Base-by-base conservation (phyloP, 164 flowering plant genomes). In the Magnolia sinica region DNA sequence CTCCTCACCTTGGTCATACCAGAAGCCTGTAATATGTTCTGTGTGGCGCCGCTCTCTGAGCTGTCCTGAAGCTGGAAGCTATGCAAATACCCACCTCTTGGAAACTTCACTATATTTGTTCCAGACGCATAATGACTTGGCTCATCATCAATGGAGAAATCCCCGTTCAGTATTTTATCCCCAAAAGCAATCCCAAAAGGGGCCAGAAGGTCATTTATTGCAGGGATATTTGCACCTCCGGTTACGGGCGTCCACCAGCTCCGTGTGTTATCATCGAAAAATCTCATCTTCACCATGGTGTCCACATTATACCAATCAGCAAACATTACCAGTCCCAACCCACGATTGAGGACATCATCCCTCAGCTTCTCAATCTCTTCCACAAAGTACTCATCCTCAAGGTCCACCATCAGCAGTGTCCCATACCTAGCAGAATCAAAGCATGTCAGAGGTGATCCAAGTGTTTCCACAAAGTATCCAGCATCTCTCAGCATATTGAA, bases 171-270 rank as follows among this genome's bases (percentile, higher is more conserved):
- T 79, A 94, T 94, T 84, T 92, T 92, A 81, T 91, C 97, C 37
- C 99, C 99, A 84, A 96, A 96, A 73, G 99, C 98, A 79, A 96
- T 94, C 45, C 99, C 97, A 87, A 91, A 92, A 67, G 97, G 91
- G 5, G 93, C 91, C 91, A 96, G 85, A 64, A 96, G 97, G 80
- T 96, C 96, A 86, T 96, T 96, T 72, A 96, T 64, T 61, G 99
- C 99, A 7, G 99, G 99, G 74, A 96, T 76, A 83, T 96, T 96
- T 61, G 99, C 93, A 82, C 99, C 99, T 50, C 98, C 98, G 77
- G 99, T 94, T 58, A 96, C 90, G 8, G 98, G 99, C 14, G 98
- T 96, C 99, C 99, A 96, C 99, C 98, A 96, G 81, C 99, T 96
- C 70, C 99, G 74, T 0, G 98, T 96, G 83, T 94, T 96, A 78